Evolutionary conservation across 2,329 filamentous ascomycete species (phyloP).

Genomic region (Aspergillus niger): DNA sequence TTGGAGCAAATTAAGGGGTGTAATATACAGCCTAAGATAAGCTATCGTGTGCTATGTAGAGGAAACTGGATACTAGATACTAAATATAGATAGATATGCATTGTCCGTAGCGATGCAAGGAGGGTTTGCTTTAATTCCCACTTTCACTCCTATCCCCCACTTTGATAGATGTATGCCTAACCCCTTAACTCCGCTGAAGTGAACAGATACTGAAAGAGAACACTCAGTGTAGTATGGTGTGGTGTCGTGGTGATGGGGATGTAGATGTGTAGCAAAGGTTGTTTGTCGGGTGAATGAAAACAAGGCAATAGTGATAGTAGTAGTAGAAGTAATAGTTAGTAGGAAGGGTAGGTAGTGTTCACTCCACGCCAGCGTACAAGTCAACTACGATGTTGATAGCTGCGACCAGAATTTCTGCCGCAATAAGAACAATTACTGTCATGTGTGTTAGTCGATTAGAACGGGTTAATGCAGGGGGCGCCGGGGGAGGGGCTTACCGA

Average conservation of each 20-base stretch:
- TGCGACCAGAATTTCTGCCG: conserved; percentile 90
- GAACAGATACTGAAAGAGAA: conserved; percentile 1
- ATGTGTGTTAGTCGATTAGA: conserved; percentile 16
- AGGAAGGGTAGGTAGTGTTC: conserved; percentile 14
- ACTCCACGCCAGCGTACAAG: conserved; percentile 71
- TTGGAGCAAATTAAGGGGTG: background rate
- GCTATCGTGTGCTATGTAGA: background rate
- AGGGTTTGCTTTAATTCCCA: no score
- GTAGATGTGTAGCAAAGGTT: background rate
- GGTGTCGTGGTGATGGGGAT: no score
- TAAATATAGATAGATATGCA: no score
- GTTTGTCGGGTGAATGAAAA: background rate
- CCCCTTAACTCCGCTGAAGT: conserved; percentile 17
- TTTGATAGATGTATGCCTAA: background rate
- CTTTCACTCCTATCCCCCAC: background rate
- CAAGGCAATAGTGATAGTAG: background rate
- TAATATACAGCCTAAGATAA: background rate
- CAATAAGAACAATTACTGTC: conserved; percentile 89
- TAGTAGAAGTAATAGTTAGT: no score
- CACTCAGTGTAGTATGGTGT: no score
- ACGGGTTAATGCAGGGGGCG: background rate
- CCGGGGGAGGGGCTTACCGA: conserved; percentile 63
- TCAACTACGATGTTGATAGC: conserved; percentile 95
- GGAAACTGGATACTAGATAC: no score
- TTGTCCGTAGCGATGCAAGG: conserved; percentile 1